Conservation (phyloP, 495 filamentous ascomycete genomes). For the Rostrohypoxylon terebratum region DNA sequence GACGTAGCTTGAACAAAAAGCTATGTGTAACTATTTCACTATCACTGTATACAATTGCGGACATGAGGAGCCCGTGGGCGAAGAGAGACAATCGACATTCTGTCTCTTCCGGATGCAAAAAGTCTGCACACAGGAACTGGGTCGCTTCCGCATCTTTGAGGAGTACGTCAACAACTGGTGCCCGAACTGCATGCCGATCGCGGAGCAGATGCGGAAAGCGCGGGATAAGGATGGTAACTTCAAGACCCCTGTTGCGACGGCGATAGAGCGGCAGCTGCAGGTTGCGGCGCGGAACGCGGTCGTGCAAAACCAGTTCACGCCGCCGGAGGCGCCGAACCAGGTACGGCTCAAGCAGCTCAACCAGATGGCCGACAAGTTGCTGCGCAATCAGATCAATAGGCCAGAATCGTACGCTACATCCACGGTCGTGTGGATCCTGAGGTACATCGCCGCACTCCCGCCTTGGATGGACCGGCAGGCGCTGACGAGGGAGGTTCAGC, state of each 20-base stretch:
- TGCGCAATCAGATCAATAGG: background rate
- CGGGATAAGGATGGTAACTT: background rate
- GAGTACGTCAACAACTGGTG: constrained; percentile 7
- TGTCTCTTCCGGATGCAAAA: constrained; percentile 8
- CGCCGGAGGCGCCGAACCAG: background rate
- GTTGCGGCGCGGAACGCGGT: background rate
- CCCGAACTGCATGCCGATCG: background rate
- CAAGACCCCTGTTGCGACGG: background rate
- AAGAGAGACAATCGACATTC: background rate
- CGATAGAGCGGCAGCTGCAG: background rate
- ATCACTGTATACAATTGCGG: constrained; percentile 17
- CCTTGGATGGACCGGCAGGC: constrained; percentile 41
- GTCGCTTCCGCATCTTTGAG: constrained; percentile 17
- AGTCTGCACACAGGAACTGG: constrained; percentile 23
- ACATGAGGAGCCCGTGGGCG: constrained; percentile 1
- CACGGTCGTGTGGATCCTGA: constrained; percentile 29
- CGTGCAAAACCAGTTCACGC: background rate
- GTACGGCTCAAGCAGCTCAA: constrained; percentile 1
- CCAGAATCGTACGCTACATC: background rate
- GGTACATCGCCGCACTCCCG: constrained; percentile 47
- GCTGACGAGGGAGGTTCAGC: constrained; percentile 46
- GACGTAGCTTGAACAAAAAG: background rate
- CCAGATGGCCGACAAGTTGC: background rate
- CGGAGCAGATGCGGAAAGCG: background rate
- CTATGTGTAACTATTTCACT: constrained; percentile 22